These are phyloP conservation scores for Cyphellophora attinorum DNA, from an alignment of 2,329 filamentous ascomycete species.

Conservation along the genomic window DNA sequence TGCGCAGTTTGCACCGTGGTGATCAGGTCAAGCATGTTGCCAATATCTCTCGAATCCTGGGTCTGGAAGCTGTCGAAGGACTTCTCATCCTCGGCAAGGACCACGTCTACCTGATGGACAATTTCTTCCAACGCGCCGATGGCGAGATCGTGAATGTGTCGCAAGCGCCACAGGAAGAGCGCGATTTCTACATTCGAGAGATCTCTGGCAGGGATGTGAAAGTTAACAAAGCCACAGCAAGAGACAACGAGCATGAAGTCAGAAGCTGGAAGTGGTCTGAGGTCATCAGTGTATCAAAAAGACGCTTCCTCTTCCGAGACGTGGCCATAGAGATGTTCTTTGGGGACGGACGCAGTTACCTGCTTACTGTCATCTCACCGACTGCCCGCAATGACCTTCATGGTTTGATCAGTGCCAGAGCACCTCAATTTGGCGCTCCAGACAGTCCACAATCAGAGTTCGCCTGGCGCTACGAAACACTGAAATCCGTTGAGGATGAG, in stretches of 20 bases:
- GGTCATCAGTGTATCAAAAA: conserved; percentile 89
- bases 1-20: conserved; percentile 81
- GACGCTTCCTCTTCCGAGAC: conserved; percentile 88
- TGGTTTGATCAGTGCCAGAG: conserved; percentile 63
- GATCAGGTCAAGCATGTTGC: conserved; percentile 90
- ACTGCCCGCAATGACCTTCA: conserved; percentile 70
- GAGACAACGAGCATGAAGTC: conserved; percentile 63
- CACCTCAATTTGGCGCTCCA: conserved; percentile 59
- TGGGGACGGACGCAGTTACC: conserved; percentile 88
- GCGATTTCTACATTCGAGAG: conserved; percentile 90
- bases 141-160: conserved; percentile 95
- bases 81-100: conserved; percentile 89
- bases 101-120: conserved; percentile 87
- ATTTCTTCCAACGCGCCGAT: conserved; percentile 88
- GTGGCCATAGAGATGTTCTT: conserved; percentile 98
- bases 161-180: conserved; percentile 84
- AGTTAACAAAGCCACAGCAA: conserved; percentile 39
- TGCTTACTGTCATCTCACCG: conserved; percentile 73
- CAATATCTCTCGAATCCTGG: conserved; percentile 90
- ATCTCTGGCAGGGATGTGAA: conserved; percentile 68
- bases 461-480: conserved; percentile 79
- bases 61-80: conserved; percentile 86
- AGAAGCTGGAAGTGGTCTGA: conserved; percentile 91
- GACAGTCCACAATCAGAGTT: conserved; percentile 73
- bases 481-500: conserved; percentile 57